These are phyloP conservation scores for Dalbergia oliveri DNA, from an alignment of 306 rosid species.

Conservation along the genomic window DNA sequence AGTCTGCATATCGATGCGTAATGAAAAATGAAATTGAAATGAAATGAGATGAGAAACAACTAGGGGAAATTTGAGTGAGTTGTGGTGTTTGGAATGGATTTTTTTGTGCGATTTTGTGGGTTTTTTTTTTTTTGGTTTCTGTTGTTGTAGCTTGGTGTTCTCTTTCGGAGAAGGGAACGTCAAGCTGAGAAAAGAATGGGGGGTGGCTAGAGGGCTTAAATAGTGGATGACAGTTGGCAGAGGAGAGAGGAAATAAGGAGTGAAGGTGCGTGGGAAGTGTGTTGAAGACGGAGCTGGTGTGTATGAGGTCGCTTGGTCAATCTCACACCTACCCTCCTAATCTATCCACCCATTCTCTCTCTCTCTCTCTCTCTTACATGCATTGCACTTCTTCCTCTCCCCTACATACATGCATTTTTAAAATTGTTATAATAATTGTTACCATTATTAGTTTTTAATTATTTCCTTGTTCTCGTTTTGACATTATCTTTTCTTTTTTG, in stretches of 20 bases:
- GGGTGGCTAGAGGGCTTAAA: constrained; percentile 47
- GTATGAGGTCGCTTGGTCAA: constrained; percentile 61
- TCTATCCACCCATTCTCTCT: not conserved
- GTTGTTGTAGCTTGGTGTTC: constrained; percentile 68
- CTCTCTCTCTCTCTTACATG: not conserved
- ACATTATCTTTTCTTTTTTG: too few species aligned
- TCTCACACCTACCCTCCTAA: constrained; percentile 72
- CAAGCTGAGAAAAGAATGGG: constrained; percentile 71
- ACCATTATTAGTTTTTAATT: not conserved
- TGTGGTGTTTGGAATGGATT: too few species aligned
- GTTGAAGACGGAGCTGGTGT: constrained; percentile 32
- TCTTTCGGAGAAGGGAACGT: constrained; percentile 63
- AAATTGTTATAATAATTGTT: too few species aligned
- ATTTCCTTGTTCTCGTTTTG: too few species aligned
- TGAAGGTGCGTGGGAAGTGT: constrained; percentile 24
- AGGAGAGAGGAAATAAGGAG: not conserved
- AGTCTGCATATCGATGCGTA: constrained; percentile 58
- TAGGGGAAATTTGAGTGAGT: not conserved
- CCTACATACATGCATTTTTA: too few species aligned
- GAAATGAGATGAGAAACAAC: not conserved
- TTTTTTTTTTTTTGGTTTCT: too few species aligned
- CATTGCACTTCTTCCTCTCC: too few species aligned
- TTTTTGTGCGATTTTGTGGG: not conserved
- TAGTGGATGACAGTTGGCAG: constrained; percentile 29
- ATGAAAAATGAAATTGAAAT: not conserved